Percentiles rank a stretch among this genome's conserved stretches.
phyloP scores from a whole-genome alignment of 2,329 filamentous ascomycete species.

The Fusarium sororula region DNA sequence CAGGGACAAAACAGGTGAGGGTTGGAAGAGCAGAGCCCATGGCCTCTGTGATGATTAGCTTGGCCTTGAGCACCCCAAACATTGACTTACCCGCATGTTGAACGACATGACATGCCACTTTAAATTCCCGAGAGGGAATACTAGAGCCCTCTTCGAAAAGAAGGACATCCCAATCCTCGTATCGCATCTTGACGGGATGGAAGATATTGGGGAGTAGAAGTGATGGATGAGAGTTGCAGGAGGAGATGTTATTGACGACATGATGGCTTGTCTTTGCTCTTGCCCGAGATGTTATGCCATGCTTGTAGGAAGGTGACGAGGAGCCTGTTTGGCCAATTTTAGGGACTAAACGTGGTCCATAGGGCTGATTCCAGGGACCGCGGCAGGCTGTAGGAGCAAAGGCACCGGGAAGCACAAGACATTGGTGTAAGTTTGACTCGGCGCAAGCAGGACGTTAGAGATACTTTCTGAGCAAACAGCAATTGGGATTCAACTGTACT shows the following conservation, averaged over 20 bases:
- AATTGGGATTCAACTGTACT: not conserved
- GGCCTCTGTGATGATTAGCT: slow-evolving; percentile 54
- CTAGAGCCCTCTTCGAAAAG: slow-evolving; percentile 75
- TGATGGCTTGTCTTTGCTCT: not conserved
- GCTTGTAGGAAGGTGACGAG: slow-evolving; percentile 12
- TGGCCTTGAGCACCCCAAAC: not conserved
- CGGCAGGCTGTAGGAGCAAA: not conserved
- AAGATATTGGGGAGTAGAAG: slow-evolving; percentile 5
- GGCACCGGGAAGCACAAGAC: not conserved
- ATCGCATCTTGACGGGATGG: slow-evolving; percentile 70
- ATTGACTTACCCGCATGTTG: slow-evolving; percentile 55
- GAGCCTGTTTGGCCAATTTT: not conserved
- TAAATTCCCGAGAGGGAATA: slow-evolving; percentile 83
- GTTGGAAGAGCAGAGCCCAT: slow-evolving; percentile 67
- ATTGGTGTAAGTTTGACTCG: not conserved
- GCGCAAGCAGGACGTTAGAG: not conserved
- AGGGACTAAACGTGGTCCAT: not conserved
- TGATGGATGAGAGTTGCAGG: not conserved
- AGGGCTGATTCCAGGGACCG: not conserved
- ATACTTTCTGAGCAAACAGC: not conserved
- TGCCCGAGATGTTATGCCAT: not conserved
- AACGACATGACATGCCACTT: slow-evolving; percentile 78
- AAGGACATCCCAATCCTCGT: slow-evolving; percentile 86
- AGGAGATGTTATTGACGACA: not conserved
- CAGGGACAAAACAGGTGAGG: slow-evolving; percentile 77